A percentile compares a stretch with the other conserved stretches of the same genome.
Conservation (phyloP, 2,329 filamentous ascomycete species). For the Aspergillus texensis region DNA sequence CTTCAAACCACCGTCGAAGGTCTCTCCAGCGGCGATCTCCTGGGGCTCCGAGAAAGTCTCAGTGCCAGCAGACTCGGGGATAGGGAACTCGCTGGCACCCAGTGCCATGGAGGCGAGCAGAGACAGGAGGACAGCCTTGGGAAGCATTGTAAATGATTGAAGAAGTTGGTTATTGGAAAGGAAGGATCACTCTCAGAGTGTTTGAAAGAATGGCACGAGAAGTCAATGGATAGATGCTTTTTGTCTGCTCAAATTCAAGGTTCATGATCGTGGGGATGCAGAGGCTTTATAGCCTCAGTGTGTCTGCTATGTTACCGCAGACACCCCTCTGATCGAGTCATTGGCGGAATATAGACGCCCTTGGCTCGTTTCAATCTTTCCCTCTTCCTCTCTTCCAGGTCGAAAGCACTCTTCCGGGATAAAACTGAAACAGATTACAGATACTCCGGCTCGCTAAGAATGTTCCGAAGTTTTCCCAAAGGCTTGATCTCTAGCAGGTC, state of each 20-base stretch:
- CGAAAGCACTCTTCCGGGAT: neutral
- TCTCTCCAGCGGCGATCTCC: constrained; percentile 46
- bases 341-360: constrained; percentile 8
- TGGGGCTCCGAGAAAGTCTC: constrained; percentile 44
- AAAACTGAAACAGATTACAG: constrained; percentile 6
- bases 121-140: constrained; percentile 8
- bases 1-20: constrained; percentile 55
- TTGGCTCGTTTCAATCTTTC: constrained; percentile 7
- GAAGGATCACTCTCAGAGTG: constrained; percentile 2
- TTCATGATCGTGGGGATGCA: neutral
- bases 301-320: neutral
- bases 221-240: neutral
- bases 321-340: neutral
- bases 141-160: constrained; percentile 9
- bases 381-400: neutral
- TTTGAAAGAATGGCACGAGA: neutral
- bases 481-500: neutral
- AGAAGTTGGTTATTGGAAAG: neutral
- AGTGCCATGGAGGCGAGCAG: constrained; percentile 9
- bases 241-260: neutral
- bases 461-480: neutral
- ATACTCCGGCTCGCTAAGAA: neutral
- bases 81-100: constrained; percentile 24
- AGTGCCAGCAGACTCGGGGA: constrained; percentile 46
- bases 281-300: neutral